Base-by-base conservation (phyloP, 352 stramenopile species). In the Blastocystis sp. region DNA sequence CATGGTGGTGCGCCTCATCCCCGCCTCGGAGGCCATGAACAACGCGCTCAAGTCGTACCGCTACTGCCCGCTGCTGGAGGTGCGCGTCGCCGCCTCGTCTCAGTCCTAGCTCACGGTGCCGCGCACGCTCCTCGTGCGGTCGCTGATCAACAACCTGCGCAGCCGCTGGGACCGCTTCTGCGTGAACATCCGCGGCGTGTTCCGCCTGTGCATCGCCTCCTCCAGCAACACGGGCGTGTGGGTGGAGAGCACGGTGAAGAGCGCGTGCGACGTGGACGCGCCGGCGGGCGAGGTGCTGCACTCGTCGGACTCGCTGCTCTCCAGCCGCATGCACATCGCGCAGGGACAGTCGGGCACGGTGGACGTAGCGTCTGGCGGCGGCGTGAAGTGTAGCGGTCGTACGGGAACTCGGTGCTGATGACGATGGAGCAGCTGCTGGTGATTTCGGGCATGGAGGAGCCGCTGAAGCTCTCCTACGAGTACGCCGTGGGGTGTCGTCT, bases 201-300 rank as follows among this genome's bases (percentile, higher is more conserved):
- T 85, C 35, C 74, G 74, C 16, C 29, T 85, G 10, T 51, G 19
- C 13, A 85, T 85, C n/a, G 74, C 74, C 31, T 29, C 74, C 19
- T 85, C 74, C 13, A 69, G 51, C 74, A 85, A 61, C 10, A 45
- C 55, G 21, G 74, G 74, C 37, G 74, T 85, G n/a, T 85, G 74
- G 74, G 74, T 85, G 37, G 74, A 85, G 45, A 85, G 37, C 24
- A 0, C 16, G 0, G 45, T 55, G 6, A 55, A 55, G 45, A n/a
- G n/a, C n/a, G 45, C 45, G 45, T 16, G 6, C 45, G 45, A 55
- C 45, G 45, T 55, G 45, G 45, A 55, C 6, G 45, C 0, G 0
- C 6, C 6, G 45, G 9, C 45, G 45, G 45, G 9, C 6, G 45
- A 19, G 6, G 16, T 55, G 9, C 45, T 55, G 45, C 45, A 55